A percentile compares a stretch with the other conserved stretches of the same genome.
phyloP scores from a whole-genome alignment of 176 grass and related monocot genomes.

The Triticum monococcum region DNA sequence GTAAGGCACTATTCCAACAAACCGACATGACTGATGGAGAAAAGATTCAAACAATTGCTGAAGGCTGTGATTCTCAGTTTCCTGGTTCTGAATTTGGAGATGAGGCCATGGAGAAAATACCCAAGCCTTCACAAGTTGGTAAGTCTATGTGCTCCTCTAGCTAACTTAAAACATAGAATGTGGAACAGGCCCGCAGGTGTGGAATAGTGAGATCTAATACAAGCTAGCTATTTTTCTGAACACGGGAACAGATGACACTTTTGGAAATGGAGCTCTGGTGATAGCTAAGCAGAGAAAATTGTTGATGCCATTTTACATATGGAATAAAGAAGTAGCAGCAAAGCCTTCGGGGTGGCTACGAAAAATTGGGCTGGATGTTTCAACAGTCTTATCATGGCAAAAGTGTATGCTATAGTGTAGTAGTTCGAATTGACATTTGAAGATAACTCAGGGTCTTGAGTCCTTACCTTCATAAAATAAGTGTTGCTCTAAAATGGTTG shows the following conservation, averaged over 20 bases:
- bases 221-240: not conserved
- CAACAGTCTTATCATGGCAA: not conserved
- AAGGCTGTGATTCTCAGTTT: not conserved
- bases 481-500: not conserved
- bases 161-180: constrained; percentile 21
- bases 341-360: not conserved
- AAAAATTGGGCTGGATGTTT: constrained; percentile 18
- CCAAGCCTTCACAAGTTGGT: constrained; percentile 32
- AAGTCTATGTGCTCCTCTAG: constrained; percentile 32
- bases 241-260: not conserved
- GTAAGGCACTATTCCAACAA: constrained; percentile 22
- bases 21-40: not conserved
- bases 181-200: not conserved
- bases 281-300: constrained; percentile 14
- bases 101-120: not conserved
- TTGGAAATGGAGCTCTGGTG: not conserved
- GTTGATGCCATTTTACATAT: not conserved
- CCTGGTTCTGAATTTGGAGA: constrained; percentile 28
- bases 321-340: constrained; percentile 22
- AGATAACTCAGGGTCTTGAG: constrained; percentile 7
- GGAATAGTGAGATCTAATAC: not conserved
- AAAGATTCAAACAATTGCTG: constrained; percentile 23
- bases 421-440: not conserved
- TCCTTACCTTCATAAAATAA: not conserved
- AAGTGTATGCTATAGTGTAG: constrained; percentile 6